Conservation (phyloP, 2,329 filamentous ascomycete genomes). For the Simplicillium aogashimaense region DNA sequence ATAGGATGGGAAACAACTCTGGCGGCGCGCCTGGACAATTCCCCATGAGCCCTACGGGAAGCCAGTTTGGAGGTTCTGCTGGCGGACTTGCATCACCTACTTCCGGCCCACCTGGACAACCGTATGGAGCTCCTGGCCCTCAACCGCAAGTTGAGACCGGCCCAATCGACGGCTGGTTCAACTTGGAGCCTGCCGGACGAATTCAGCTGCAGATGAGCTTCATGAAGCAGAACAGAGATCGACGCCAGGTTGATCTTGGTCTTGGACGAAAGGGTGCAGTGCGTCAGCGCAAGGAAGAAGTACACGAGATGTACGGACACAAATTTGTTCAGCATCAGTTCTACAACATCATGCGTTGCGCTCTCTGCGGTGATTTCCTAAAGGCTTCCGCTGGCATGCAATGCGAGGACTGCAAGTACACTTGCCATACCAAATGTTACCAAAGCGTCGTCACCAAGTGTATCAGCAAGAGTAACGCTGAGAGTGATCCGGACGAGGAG, state of each 20-base stretch:
- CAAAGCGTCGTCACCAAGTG: slow-evolving; percentile 95
- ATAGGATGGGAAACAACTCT: slow-evolving; percentile 67
- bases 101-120: slow-evolving; percentile 15
- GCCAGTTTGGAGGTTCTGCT: slow-evolving; percentile 28
- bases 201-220: slow-evolving; percentile 91
- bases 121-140: slow-evolving; percentile 22
- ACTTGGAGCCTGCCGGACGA: slow-evolving; percentile 84
- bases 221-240: slow-evolving; percentile 78
- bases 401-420: slow-evolving; percentile 99
- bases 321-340: slow-evolving; percentile 98
- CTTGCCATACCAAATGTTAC: slow-evolving; percentile 97
- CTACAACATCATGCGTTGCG: slow-evolving; percentile 99
- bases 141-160: slow-evolving; percentile 45
- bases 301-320: slow-evolving; percentile 98
- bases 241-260: slow-evolving; percentile 75
- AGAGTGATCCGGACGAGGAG: slow-evolving; percentile 96
- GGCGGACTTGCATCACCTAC: slow-evolving; percentile 10
- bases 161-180: slow-evolving; percentile 91
- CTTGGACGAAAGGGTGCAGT: slow-evolving; percentile 93
- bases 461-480: slow-evolving; percentile 98
- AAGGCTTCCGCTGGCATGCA: slow-evolving; percentile 99
- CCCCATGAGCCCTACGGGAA: slow-evolving; percentile 41
- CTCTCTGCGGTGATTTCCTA: slow-evolving; percentile 93
- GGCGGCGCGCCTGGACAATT: slow-evolving; percentile 42
- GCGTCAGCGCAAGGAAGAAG: slow-evolving; percentile 93